A percentile compares a stretch with the other conserved stretches of the same genome.
phyloP scores from a whole-genome alignment of 352 stramenopile genomes.

The Phytophthora gonapodyides region DNA sequence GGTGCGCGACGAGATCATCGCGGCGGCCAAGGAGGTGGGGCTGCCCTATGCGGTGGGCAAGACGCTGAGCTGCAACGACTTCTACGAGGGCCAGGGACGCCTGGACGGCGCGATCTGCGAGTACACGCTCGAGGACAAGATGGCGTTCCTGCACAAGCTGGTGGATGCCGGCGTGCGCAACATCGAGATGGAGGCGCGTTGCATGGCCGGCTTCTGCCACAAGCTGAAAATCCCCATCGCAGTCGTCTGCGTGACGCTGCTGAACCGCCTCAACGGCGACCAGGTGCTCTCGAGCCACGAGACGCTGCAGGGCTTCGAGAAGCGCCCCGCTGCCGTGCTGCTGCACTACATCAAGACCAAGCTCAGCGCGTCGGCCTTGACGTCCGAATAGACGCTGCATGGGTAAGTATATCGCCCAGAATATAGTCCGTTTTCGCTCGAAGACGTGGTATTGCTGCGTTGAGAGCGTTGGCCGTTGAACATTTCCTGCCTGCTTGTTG shows the following conservation, averaged over 20 bases:
- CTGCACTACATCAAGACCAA: constrained; percentile 80
- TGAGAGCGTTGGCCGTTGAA: constrained; percentile 4
- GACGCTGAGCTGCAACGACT: constrained; percentile 86
- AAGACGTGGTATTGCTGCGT: neutral
- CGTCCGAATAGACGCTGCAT: constrained; percentile 13
- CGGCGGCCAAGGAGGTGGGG: constrained; percentile 48
- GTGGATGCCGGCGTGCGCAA: constrained; percentile 69
- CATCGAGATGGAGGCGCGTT: constrained; percentile 86
- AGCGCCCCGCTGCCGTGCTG: constrained; percentile 59
- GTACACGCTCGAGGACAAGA: constrained; percentile 80
- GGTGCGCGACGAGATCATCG: constrained; percentile 59
- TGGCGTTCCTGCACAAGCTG: constrained; percentile 64
- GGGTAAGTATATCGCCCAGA: constrained; percentile 1
- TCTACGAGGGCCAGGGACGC: constrained; percentile 84
- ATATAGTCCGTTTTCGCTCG: constrained; percentile 18
- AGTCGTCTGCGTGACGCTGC: constrained; percentile 72
- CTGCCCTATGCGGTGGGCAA: constrained; percentile 75
- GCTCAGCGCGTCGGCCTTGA: constrained; percentile 31
- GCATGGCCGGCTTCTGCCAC: constrained; percentile 78
- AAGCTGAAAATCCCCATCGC: constrained; percentile 79
- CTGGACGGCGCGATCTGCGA: constrained; percentile 85
- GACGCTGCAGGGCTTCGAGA: constrained; percentile 67
- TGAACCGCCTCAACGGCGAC: constrained; percentile 83
- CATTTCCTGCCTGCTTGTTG: too few relatives aligned
- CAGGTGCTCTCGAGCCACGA: constrained; percentile 66